A percentile compares a stretch with the other conserved stretches of the same genome.
These are phyloP conservation scores for Brassica carinata DNA, from an alignment of 345 rosid species.

Conservation along the genomic window DNA sequence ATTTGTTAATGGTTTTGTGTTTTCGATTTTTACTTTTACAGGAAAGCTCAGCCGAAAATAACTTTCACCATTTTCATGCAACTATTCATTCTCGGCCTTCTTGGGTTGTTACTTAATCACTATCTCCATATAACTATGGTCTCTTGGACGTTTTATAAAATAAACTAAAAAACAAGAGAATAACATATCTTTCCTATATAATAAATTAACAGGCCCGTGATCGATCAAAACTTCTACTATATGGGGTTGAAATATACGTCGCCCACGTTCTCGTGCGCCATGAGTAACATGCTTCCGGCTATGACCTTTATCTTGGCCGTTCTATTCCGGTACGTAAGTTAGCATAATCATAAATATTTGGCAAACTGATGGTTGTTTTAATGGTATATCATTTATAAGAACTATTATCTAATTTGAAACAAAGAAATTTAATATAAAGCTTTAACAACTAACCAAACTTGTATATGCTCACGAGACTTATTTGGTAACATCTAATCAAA, in stretches of 20 bases:
- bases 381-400: background rate
- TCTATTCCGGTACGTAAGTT: conserved; percentile 50
- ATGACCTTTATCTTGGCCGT: conserved; percentile 84
- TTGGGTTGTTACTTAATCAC: conserved; percentile 25
- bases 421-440: no score
- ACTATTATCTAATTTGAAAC: background rate
- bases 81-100: conserved; percentile 38
- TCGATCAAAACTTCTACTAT: conserved; percentile 52
- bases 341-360: background rate
- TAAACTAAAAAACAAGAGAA: background rate
- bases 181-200: background rate
- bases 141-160: background rate
- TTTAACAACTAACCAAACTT: background rate
- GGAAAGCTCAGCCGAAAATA: conserved; percentile 32
- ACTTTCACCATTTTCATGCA: conserved; percentile 39
- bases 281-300: conserved; percentile 80
- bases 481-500: no score
- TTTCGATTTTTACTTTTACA: background rate
- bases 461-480: no score
- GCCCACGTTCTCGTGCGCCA: conserved; percentile 76
- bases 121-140: background rate
- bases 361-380: background rate
- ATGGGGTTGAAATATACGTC: conserved; percentile 79
- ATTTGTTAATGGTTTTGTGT: background rate
- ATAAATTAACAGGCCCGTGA: conserved; percentile 39